phyloP scores from a whole-genome alignment of 805 yeast species.

The Pichia phayaonensis region DNA sequence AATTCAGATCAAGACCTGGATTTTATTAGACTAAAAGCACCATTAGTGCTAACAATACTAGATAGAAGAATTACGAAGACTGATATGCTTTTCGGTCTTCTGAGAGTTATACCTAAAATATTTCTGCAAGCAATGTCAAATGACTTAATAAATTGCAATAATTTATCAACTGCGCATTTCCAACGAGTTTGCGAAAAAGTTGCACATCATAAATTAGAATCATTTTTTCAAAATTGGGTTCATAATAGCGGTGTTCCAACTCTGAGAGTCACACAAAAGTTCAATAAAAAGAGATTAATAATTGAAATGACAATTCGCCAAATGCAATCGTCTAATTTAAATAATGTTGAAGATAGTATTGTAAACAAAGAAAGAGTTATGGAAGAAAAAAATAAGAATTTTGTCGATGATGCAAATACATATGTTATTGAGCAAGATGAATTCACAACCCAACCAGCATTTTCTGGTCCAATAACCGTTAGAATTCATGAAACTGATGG shows the following conservation, averaged over 20 bases:
- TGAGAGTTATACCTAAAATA: conserved; percentile 84
- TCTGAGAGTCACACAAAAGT: conserved; percentile 81
- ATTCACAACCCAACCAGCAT: conserved; percentile 40
- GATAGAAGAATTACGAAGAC: conserved; percentile 94
- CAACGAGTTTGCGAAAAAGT: conserved; percentile 94
- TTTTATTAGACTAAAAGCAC: conserved; percentile 74
- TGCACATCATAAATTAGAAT: conserved; percentile 72
- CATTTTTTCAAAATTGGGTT: conserved; percentile 91
- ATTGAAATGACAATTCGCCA: conserved; percentile 93
- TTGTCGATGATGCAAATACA: conserved; percentile 38
- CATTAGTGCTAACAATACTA: conserved; percentile 73
- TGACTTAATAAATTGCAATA: conserved; percentile 69
- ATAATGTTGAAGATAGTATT: conserved; percentile 17
- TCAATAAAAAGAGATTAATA: conserved; percentile 88
- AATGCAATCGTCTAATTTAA: conserved; percentile 54
- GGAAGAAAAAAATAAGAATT: conserved; percentile 15
- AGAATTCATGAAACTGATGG: conserved; percentile 98
- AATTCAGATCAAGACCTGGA: conserved; percentile 47
- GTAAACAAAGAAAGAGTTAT: not conserved
- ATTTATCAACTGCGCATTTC: conserved; percentile 74
- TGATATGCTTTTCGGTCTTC: conserved; percentile 86
- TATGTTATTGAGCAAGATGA: conserved; percentile 37
- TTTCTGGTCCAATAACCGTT: conserved; percentile 93
- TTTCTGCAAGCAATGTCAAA: conserved; percentile 95
- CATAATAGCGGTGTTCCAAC: conserved; percentile 83